These are phyloP conservation scores for Senecio squalidus DNA, from an alignment of 140 eudicot genomes.

Conservation along the genomic window DNA sequence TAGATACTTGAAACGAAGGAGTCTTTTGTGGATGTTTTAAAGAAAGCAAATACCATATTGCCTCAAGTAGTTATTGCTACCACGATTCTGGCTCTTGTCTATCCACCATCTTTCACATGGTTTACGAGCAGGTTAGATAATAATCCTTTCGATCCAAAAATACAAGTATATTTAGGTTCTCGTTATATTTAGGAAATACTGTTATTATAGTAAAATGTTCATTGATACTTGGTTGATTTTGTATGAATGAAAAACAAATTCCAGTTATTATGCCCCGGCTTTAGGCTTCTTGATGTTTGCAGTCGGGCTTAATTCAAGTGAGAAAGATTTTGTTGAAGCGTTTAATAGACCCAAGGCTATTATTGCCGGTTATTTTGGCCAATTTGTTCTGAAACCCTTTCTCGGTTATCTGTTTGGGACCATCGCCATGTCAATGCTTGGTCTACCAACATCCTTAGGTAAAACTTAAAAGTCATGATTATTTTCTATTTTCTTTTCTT, in stretches of 20 bases:
- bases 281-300: slow-evolving; percentile 97
- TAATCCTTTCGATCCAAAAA: not conserved
- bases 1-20: slow-evolving; percentile 40
- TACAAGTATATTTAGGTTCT: not conserved
- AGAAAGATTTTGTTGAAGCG: slow-evolving; percentile 87
- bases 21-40: slow-evolving; percentile 52
- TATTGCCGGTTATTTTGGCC: slow-evolving; percentile 80
- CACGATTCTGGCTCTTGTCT: slow-evolving; percentile 82
- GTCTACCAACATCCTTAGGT: slow-evolving; percentile 89
- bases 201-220: too few species aligned
- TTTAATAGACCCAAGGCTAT: slow-evolving; percentile 75
- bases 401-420: slow-evolving; percentile 88
- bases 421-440: slow-evolving; percentile 50
- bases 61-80: slow-evolving; percentile 91
- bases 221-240: not conserved
- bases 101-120: slow-evolving; percentile 99
- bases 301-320: slow-evolving; percentile 95
- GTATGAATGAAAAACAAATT: not conserved
- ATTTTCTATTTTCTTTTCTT: not conserved
- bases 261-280: slow-evolving; percentile 98
- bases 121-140: slow-evolving; percentile 74
- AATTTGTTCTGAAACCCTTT: slow-evolving; percentile 74
- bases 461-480: slow-evolving; percentile 12
- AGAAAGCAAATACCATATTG: slow-evolving; percentile 71
- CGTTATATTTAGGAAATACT: not conserved